Base-by-base conservation (phyloP, 148 eudicot species). In the Rhododendron kiyosumense region DNA sequence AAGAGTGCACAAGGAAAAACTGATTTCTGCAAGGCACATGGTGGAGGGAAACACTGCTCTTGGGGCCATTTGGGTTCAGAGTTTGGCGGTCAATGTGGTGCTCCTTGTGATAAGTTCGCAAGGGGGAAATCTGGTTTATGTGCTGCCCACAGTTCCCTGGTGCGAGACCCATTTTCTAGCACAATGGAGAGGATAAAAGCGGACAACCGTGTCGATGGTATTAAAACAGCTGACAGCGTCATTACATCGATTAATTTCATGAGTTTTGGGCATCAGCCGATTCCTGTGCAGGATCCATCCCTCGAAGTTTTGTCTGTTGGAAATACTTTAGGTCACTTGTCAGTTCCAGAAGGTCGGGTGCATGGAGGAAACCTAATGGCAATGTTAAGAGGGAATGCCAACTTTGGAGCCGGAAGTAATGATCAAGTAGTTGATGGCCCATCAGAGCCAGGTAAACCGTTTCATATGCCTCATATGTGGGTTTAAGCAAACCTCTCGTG, bases 1-100 rank as follows among this genome's bases (percentile, higher is more conserved):
- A 94, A 96, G 90, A 95, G 98, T 57, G 98, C 96, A 1, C 98
- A 95, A 79, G 96, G 98, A 17, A 89, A 93, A 71, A 92, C 97
- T 0, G 92, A 95, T 83, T 94, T 91, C 59, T 95, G 98, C 91
- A 95, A 95, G 87, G 92, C 93, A 9, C 98, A 95, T 43, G 97
- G 98, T 63, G 97, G 96, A 34, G 98, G 98, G 13, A 94, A 90
- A 84, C 88, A 93, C 30, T 95, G 98, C 88, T 80, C 90, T 65
- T 92, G 96, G 96, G 94, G 92, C 22, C 91, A 87, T 63, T 49
- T 85, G 26, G 94, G 89, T 7, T 90, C 90, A 20, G 91, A 71
- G 28, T 87, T 85, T 75, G 86, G 92, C 24, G 86, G 84, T 22
- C 87, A 86, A n/a, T 77, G 67, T 41, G 81, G 85, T 17, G 78